Percentiles rank a stretch among this genome's conserved stretches.
Evolutionary conservation across 768 basidiomycete species (phyloP).

Genomic region (Boletus rubescentipes): DNA sequence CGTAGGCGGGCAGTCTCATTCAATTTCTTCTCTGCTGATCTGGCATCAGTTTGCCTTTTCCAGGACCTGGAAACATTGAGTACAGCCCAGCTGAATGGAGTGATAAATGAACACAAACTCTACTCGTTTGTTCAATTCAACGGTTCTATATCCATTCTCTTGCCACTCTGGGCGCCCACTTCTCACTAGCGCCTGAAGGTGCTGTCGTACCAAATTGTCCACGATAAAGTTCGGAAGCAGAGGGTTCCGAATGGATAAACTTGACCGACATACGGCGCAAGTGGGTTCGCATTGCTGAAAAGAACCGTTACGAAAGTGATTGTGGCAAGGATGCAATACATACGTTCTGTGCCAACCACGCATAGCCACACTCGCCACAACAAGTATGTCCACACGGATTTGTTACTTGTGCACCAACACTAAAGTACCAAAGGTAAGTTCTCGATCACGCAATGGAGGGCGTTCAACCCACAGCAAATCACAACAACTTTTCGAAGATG

Average conservation of each 20-base stretch:
- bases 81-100: not conserved
- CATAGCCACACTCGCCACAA: conserved; percentile 65
- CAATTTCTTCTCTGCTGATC: conserved; percentile 18
- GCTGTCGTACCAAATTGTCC: conserved; percentile 59
- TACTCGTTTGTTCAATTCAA: conserved; percentile 55
- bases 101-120: conserved; percentile 40
- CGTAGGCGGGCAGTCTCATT: conserved; percentile 11
- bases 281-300: conserved; percentile 41
- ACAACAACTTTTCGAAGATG: conserved; percentile 55
- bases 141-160: conserved; percentile 42
- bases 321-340: conserved; percentile 12
- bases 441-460: not conserved
- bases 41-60: conserved; percentile 24
- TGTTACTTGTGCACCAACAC: conserved; percentile 58
- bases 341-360: conserved; percentile 59
- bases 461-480: conserved; percentile 58
- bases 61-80: conserved; percentile 23
- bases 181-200: conserved; percentile 48
- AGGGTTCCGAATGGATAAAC: conserved; percentile 38
- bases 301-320: conserved; percentile 1
- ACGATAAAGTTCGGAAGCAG: conserved; percentile 65
- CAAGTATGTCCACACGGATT: conserved; percentile 76
- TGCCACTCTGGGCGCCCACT: conserved; percentile 55
- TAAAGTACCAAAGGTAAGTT: conserved; percentile 26
- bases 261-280: conserved; percentile 62